Percentiles rank a stretch among this genome's conserved stretches.
Evolutionary conservation across 2,329 filamentous ascomycete species (phyloP).

Genomic region (Monilinia fructigena): DNA sequence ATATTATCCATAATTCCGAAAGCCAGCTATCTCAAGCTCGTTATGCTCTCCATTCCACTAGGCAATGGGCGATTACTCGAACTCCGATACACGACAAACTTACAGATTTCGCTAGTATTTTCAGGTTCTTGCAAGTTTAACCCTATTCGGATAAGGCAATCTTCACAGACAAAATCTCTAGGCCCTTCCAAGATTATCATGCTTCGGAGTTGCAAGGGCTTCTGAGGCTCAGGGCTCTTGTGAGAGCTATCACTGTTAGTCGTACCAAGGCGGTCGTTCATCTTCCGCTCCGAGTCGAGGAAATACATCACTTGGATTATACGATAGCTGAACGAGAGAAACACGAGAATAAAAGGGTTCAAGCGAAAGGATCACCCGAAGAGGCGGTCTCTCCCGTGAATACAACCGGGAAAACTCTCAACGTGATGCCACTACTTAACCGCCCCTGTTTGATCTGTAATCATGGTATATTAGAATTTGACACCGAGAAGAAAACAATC

Average conservation of each 20-base stretch:
- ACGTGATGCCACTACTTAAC: conserved; percentile 48
- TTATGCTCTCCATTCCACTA: conserved; percentile 44
- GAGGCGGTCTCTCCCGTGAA: conserved; percentile 38
- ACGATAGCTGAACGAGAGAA: conserved; percentile 40
- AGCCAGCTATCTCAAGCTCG: conserved; percentile 48
- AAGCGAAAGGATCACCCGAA: conserved; percentile 38
- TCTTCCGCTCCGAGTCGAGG: conserved; percentile 33
- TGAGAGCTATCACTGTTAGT: no score
- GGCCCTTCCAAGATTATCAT: no score
- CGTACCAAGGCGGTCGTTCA: no score
- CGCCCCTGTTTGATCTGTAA: conserved; percentile 48
- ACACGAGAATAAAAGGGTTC: conserved; percentile 41
- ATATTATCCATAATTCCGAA: conserved; percentile 50
- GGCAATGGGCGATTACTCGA: conserved; percentile 40
- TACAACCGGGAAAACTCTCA: conserved; percentile 40
- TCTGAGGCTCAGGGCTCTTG: no score
- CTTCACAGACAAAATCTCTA: conserved; percentile 36
- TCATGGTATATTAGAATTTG: conserved; percentile 41
- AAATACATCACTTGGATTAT: conserved; percentile 42
- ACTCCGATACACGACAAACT: conserved; percentile 40
- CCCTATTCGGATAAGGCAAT: conserved; percentile 26
- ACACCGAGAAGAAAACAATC: no score
- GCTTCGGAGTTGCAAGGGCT: no score
- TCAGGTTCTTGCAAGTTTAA: conserved; percentile 33
- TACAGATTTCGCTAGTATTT: conserved; percentile 38